phyloP scores from a whole-genome alignment of 176 grass and related monocot genomes.

The Canna indica region DNA sequence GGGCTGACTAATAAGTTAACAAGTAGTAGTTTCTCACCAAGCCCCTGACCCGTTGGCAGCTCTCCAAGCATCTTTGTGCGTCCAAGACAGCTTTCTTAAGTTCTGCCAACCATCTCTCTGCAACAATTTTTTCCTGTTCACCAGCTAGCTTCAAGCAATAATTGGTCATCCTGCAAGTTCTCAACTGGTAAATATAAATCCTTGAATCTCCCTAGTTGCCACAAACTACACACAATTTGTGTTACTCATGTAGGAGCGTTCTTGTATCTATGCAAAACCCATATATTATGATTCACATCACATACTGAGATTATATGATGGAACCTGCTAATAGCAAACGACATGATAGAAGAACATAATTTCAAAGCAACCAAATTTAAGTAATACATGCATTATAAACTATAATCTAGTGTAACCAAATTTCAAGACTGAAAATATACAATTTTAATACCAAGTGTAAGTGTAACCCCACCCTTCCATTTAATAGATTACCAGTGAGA shows the following conservation, averaged over 20 bases:
- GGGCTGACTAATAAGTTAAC: neutral
- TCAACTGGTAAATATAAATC: neutral
- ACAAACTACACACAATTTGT: neutral
- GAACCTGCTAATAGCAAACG: neutral
- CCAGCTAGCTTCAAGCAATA: conserved; percentile 88
- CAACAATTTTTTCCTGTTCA: conserved; percentile 74
- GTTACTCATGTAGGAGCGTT: neutral
- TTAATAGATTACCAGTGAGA: neutral
- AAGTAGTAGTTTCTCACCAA: conserved; percentile 45
- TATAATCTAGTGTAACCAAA: too few relatives aligned
- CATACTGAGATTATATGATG: neutral
- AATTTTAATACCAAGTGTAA: too few relatives aligned
- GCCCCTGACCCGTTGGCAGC: conserved; percentile 67
- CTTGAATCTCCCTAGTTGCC: neutral
- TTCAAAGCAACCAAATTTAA: neutral
- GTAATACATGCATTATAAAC: too few relatives aligned
- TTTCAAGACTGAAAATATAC: too few relatives aligned
- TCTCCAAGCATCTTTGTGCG: conserved; percentile 66
- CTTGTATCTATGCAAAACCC: neutral
- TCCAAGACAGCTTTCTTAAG: conserved; percentile 73
- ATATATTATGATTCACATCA: neutral
- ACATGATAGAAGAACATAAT: neutral
- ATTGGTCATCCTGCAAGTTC: conserved; percentile 66
- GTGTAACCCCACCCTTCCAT: too few relatives aligned
- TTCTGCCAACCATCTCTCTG: conserved; percentile 76